These are phyloP conservation scores for Teratosphaeria zuluensis DNA, from an alignment of 2,329 filamentous ascomycete species.

Conservation along the genomic window DNA sequence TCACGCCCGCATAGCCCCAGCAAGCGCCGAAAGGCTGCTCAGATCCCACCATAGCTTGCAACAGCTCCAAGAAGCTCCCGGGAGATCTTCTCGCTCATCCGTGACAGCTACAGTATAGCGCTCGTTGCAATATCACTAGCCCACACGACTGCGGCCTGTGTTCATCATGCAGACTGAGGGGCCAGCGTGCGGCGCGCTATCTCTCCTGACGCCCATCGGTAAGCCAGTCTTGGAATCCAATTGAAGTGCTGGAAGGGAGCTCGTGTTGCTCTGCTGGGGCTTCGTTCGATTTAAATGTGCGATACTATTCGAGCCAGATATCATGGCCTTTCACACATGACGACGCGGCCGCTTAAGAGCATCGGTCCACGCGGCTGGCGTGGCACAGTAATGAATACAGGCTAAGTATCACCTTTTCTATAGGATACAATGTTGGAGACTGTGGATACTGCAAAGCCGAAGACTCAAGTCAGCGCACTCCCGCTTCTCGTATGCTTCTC, in stretches of 20 bases:
- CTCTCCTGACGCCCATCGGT: slow-evolving; percentile 25
- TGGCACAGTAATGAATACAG: slow-evolving; percentile 4
- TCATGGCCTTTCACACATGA: background rate
- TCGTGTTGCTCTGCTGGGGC: slow-evolving; percentile 8
- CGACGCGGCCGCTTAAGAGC: background rate
- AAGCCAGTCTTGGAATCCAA: slow-evolving; percentile 14
- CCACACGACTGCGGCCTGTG: background rate
- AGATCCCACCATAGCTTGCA: background rate
- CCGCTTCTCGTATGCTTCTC: slow-evolving; percentile 37
- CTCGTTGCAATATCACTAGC: background rate
- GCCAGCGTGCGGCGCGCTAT: slow-evolving; percentile 10
- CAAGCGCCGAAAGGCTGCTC: background rate
- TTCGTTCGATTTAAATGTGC: background rate
- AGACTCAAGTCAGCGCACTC: slow-evolving; percentile 37
- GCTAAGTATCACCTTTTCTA: slow-evolving; percentile 13
- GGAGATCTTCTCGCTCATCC: background rate
- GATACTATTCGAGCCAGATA: background rate
- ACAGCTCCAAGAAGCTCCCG: background rate
- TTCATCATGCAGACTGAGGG: slow-evolving; percentile 12
- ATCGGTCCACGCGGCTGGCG: background rate
- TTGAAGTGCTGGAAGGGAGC: slow-evolving; percentile 8
- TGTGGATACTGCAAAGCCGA: slow-evolving; percentile 44
- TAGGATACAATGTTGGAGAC: slow-evolving; percentile 40
- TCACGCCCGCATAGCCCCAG: background rate
- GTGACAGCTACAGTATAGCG: background rate